phyloP scores from a whole-genome alignment of 2,329 filamentous ascomycete species.

The Penicillium janthinellum region DNA sequence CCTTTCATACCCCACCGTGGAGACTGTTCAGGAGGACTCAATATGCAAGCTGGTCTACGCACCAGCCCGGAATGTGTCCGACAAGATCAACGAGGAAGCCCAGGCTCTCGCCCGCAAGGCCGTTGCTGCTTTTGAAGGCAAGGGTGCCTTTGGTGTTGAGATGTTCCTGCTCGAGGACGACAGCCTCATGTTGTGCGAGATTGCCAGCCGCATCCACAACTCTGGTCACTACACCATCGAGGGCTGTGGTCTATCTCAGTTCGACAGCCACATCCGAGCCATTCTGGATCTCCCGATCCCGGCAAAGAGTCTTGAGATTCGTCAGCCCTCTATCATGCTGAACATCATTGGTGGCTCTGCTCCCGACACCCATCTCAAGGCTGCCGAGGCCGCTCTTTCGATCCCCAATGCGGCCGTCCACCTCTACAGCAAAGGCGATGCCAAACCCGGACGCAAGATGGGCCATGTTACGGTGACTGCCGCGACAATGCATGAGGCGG shows the following conservation, averaged over 20 bases:
- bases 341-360: constrained; percentile 61
- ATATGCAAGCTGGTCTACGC: constrained; percentile 92
- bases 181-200: constrained; percentile 78
- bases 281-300: constrained; percentile 73
- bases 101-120: constrained; percentile 78
- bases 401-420: constrained; percentile 69
- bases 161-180: constrained; percentile 83
- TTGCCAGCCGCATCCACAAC: constrained; percentile 83
- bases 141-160: constrained; percentile 94
- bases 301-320: constrained; percentile 47
- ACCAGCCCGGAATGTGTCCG: constrained; percentile 72
- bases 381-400: constrained; percentile 59
- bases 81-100: constrained; percentile 63
- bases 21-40: constrained; percentile 92
- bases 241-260: constrained; percentile 85
- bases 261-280: constrained; percentile 82
- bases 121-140: constrained; percentile 76
- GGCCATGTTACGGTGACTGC: constrained; percentile 86
- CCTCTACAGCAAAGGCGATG: constrained; percentile 84
- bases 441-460: constrained; percentile 89
- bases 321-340: constrained; percentile 56
- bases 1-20: constrained; percentile 82
- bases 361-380: constrained; percentile 61
- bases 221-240: constrained; percentile 96
- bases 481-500: constrained; percentile 66